A percentile compares a stretch with the other conserved stretches of the same genome.
phyloP scores from a whole-genome alignment of 805 yeast species.

The Yamadazyma laniorum region DNA sequence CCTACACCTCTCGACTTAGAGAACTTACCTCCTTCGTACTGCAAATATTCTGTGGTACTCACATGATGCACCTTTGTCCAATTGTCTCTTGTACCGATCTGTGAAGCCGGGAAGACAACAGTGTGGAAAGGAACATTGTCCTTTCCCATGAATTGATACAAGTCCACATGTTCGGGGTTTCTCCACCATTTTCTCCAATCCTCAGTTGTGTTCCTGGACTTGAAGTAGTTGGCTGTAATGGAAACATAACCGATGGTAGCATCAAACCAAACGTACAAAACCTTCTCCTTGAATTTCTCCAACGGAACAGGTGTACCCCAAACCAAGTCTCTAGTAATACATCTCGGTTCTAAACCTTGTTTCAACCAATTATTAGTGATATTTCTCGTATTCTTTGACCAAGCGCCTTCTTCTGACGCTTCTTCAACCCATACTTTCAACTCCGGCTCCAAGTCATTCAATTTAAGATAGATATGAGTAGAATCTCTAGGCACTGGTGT shows the following conservation, averaged over 20 bases:
- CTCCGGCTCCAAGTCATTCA: constrained; percentile 80
- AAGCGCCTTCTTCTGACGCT: constrained; percentile 68
- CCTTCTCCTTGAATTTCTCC: constrained; percentile 82
- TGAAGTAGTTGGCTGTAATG: constrained; percentile 85
- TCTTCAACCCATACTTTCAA: constrained; percentile 69
- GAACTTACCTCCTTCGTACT: constrained; percentile 97
- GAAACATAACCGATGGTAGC: constrained; percentile 97
- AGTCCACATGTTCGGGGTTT: constrained; percentile 80
- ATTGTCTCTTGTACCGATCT: constrained; percentile 79
- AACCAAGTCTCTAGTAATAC: constrained; percentile 93
- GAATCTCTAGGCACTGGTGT: constrained; percentile 80
- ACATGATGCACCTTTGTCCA: constrained; percentile 93
- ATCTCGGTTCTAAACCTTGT: constrained; percentile 89
- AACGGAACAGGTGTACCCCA: constrained; percentile 99
- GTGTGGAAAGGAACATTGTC: constrained; percentile 99
- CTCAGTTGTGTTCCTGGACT: constrained; percentile 26
- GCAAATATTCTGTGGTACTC: constrained; percentile 93
- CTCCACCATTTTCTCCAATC: constrained; percentile 95
- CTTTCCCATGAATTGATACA: constrained; percentile 98
- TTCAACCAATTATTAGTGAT: constrained; percentile 93
- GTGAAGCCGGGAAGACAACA: constrained; percentile 93
- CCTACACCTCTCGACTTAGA: constrained; percentile 98
- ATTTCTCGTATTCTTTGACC: constrained; percentile 90
- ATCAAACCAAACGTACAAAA: constrained; percentile 97
- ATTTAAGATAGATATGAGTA: constrained; percentile 78